Evolutionary conservation across 2,329 filamentous ascomycete species (phyloP), one percentile per base, ranked within the genome.

Genomic region (Xylogone sp.): DNA sequence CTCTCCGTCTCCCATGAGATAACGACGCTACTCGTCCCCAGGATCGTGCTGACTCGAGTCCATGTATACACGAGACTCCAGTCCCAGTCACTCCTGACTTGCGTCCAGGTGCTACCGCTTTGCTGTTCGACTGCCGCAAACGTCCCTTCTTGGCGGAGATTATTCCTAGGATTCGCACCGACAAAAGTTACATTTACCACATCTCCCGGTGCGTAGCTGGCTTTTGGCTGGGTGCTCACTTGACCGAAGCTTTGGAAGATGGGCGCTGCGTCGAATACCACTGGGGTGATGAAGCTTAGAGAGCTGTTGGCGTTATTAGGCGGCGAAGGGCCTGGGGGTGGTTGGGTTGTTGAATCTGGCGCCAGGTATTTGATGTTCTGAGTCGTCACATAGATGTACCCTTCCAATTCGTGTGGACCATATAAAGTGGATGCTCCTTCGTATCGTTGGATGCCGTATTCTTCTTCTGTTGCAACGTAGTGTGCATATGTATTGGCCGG

Each of bases 351-450:
- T 58, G 71, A 68, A 48, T 72, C 72, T 48, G 73, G 72, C 2
- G 77, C 75, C 2, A 95, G 79, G 66, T 86, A 86, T 8, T 77
- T 77, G 4, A 94, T 80, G 65, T 86, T 83, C 0, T 76, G 79
- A 10, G 90, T 75, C 0, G 89, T 92, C 39, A 93, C 76, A 67
- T 94, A 90, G 71, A 97, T 88, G 71, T 94, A 94, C 1, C 90
- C 93, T 21, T 87, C 82, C 13, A 96, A 78, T 1, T 90, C 87
- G 69, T 92, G 83, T 1, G 80, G 87, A 0, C 93, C 93, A 66
- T 88, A 94, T 2, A 97, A 80, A 0, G 93, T 97, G 3, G 87
- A 92, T 0, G 90, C 92, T 16, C 92, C 93, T 71, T 97, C 93
- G 70, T 97, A 97, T 10, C 93, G 86, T 70, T 97, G 92, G 44